phyloP scores from a whole-genome alignment of 1,139 yeast genomes.

The Debaryomyces psychrophilus region DNA sequence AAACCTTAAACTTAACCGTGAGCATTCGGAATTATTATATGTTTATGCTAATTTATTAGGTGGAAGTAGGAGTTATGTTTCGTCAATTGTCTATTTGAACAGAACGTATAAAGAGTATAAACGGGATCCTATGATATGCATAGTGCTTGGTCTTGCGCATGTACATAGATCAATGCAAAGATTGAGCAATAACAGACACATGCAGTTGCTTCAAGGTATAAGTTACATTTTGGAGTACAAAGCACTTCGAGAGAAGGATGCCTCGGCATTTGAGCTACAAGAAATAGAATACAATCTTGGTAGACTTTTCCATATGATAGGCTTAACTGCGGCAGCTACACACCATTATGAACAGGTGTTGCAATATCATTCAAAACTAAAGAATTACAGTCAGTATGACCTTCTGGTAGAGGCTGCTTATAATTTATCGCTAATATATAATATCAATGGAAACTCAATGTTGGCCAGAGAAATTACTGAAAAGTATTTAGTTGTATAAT shows the following conservation, averaged over 20 bases:
- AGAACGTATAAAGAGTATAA: constrained; percentile 65
- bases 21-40: constrained; percentile 72
- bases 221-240: constrained; percentile 75
- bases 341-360: constrained; percentile 72
- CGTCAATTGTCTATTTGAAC: constrained; percentile 70
- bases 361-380: constrained; percentile 28
- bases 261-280: constrained; percentile 59
- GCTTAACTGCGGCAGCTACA: constrained; percentile 72
- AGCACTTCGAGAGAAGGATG: constrained; percentile 43
- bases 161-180: constrained; percentile 94
- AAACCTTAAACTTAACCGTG: constrained; percentile 44
- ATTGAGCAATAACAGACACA: constrained; percentile 79
- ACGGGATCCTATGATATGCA: constrained; percentile 76
- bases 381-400: constrained; percentile 46
- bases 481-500: constrained; percentile 51
- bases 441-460: constrained; percentile 68
- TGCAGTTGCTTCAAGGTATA: constrained; percentile 85
- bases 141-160: constrained; percentile 77
- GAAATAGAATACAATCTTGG: constrained; percentile 87
- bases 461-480: constrained; percentile 68
- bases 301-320: constrained; percentile 80
- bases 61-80: constrained; percentile 79
- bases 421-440: constrained; percentile 75
- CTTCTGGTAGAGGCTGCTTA: constrained; percentile 82
- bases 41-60: constrained; percentile 80